Evolutionary conservation across 305 asterid genomes (phyloP), one percentile per base, ranked within the genome.

Genomic region (Salvia sclarea): DNA sequence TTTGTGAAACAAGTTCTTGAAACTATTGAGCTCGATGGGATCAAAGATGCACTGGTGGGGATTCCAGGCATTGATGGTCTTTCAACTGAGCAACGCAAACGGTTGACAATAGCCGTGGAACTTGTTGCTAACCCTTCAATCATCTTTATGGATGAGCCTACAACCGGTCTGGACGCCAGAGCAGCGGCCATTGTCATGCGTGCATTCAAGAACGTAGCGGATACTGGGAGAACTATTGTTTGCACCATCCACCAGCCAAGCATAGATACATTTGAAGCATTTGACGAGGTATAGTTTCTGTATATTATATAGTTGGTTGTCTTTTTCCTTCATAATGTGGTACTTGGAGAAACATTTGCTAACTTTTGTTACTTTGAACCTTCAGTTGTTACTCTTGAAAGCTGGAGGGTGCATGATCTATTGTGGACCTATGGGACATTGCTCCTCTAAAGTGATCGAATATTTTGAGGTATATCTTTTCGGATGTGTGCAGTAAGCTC

Each of bases 241-340:
- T 90, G 95, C 82, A 87, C 95, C 41, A 90, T 90, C 76, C 96
- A 90, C 61, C 96, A 90, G 62, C 96, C 95, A 52, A 87, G 96
- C 30, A 86, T 88, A 3, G 90, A 86, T 76, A 86, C 88, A 61
- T 90, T 90, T 79, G 95, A 88, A 81, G 81, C 94, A 47, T 88
- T 91, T 71, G 91, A 91, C 31, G 96, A 88, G 92, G 95, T 88
- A 76, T 30, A 30, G 0, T n/a, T n/a, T n/a, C n/a, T n/a, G n/a
- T n/a, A n/a, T n/a, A n/a, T n/a, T n/a, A n/a, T n/a, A n/a, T n/a
- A n/a, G n/a, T n/a, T n/a, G n/a, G n/a, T n/a, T n/a, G n/a, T n/a
- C n/a, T n/a, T n/a, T n/a, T n/a, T n/a, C n/a, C n/a, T n/a, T n/a
- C n/a, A 37, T n/a, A 37, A 37, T 37, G n/a, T 37, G 43, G 10